phyloP scores from a whole-genome alignment of 2,329 filamentous ascomycete genomes.

The Diaporthe helianthi region DNA sequence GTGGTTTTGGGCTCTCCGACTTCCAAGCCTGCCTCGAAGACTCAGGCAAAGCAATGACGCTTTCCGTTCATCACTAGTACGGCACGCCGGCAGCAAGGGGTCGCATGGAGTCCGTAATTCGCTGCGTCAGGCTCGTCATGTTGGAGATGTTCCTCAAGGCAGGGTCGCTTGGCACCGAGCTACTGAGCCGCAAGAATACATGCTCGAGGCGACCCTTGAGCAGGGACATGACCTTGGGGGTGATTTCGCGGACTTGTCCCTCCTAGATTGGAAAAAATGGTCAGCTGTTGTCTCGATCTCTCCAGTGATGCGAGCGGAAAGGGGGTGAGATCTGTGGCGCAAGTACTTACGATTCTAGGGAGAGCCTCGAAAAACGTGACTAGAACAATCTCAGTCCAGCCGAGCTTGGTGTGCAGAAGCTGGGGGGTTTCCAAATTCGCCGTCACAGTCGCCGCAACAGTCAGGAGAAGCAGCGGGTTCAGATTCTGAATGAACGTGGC shows the following conservation, averaged over 20 bases:
- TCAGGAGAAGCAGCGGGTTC: conserved; percentile 67
- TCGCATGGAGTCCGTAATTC: conserved; percentile 41
- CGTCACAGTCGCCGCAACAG: conserved; percentile 69
- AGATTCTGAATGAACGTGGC: conserved; percentile 62
- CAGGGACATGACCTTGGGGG: conserved; percentile 63
- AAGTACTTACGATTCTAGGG: conserved; percentile 56
- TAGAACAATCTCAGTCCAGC: conserved; percentile 68
- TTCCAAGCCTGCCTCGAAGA: background rate
- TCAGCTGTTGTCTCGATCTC: background rate
- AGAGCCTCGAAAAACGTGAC: conserved; percentile 58
- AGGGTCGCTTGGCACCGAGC: conserved; percentile 54
- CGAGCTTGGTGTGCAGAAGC: conserved; percentile 60
- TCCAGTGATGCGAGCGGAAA: conserved; percentile 3
- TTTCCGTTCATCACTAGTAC: conserved; percentile 3
- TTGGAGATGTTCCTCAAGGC: conserved; percentile 55
- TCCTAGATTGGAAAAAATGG: conserved; percentile 48
- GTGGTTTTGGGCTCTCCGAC: background rate
- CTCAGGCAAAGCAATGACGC: background rate
- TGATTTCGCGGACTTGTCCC: conserved; percentile 60
- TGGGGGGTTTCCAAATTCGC: conserved; percentile 61
- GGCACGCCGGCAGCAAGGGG: conserved; percentile 1
- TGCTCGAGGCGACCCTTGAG: conserved; percentile 60
- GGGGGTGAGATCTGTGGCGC: background rate
- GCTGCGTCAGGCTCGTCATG: conserved; percentile 48
- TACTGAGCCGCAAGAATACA: conserved; percentile 58